Evolutionary conservation across 2,329 filamentous ascomycete genomes (phyloP), one percentile per base, ranked within the genome.

Genomic region (Lecanicillium sp.): DNA sequence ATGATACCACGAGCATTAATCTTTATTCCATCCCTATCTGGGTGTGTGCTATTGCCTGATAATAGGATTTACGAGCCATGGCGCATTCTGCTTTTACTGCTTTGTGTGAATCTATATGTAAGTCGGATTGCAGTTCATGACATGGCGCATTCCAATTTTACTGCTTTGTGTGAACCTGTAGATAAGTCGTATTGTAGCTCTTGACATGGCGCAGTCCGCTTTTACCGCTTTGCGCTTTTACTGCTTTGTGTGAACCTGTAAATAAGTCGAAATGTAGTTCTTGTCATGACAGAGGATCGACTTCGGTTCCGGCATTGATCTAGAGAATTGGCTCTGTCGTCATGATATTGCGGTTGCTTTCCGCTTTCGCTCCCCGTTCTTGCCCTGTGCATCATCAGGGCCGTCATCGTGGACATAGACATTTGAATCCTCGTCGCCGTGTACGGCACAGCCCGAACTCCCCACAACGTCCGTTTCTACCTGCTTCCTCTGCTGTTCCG

Each of bases 401-500:
- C n/a, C 32, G 32, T 35, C n/a, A 11, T 9, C 8, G 7, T 6
- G 5, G 32, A 15, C 32, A n/a, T 15, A 5, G 32, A 6, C 32
- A 35, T 7, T 5, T 7, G n/a, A 15, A 35, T 8, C 32, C 7
- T 35, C n/a, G 14, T 14, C 27, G 14, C 27, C 27, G 27, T 8
- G n/a, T n/a, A n/a, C n/a, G n/a, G n/a, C n/a, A n/a, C 26, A 6
- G 32, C 17, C 15, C 6, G 15, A 7, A 36, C 7, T 19, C 6
- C 8, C 12, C 7, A 9, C 6, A 38, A 38, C 35, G 12, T 19
- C 9, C 35, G 15, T 6, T 17, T 43, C 23, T 14, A 20, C 43
- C 41, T 29, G 26, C n/a, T 20, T 7, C 1, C 48, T 20, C n/a
- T 56, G 44, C 5, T 54, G 49, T 2, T 49, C 48, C 1, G 60